These are phyloP conservation scores for Penicillium maclennaniae DNA, from an alignment of 495 filamentous ascomycete genomes.

Conservation along the genomic window DNA sequence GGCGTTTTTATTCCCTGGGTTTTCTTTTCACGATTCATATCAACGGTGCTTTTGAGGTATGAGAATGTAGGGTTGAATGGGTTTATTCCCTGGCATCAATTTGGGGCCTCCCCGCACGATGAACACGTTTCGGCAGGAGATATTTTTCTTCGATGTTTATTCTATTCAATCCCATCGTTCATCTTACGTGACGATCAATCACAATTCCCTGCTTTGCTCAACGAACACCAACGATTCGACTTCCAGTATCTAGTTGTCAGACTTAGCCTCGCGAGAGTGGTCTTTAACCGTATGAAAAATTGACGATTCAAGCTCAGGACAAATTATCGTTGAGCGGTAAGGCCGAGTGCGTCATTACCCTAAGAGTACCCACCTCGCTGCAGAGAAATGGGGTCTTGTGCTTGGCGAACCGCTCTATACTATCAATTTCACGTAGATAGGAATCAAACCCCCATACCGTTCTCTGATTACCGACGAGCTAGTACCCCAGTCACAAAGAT, in stretches of 20 bases:
- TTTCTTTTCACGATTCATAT: conserved; percentile 15
- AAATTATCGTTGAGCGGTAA: conserved; percentile 4
- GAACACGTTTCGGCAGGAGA: conserved; percentile 3
- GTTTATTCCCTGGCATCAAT: conserved; percentile 4
- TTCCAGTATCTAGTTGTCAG: not conserved
- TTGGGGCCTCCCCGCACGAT: conserved; percentile 7
- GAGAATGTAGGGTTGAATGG: conserved; percentile 11
- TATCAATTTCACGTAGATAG: no score
- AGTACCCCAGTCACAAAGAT: no score
- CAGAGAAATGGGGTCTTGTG: conserved; percentile 6
- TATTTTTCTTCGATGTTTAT: conserved; percentile 10
- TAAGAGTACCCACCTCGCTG: conserved; percentile 9
- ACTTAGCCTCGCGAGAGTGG: not conserved
- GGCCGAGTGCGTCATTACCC: conserved; percentile 1
- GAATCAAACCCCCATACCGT: no score
- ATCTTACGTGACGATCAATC: conserved; percentile 10
- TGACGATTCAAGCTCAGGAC: not conserved
- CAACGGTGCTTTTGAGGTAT: conserved; percentile 4
- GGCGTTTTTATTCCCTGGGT: conserved; percentile 36
- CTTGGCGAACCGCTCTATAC: not conserved
- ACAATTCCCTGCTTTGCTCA: conserved; percentile 13
- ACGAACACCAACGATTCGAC: not conserved
- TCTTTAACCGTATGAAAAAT: not conserved
- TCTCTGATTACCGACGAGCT: no score
- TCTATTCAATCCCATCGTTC: not conserved